Evolutionary conservation across 345 rosid species (phyloP).

Genomic region (Eutrema japonicum): DNA sequence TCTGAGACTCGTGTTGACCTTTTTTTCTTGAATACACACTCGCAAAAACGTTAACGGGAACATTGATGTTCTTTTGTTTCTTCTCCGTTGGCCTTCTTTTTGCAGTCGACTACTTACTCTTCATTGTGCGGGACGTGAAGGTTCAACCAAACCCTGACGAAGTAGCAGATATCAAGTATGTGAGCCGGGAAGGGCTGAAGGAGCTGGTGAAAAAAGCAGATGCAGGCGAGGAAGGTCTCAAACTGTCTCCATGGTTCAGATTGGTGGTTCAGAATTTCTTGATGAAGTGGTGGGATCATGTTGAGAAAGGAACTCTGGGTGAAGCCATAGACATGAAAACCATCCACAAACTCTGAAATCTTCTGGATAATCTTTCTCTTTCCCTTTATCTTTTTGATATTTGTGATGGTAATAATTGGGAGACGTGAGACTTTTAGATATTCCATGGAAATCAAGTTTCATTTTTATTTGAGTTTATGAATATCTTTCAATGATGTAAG

Average conservation of each 20-base stretch:
- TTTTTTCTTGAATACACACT: neutral
- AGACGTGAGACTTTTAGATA: constrained; percentile 1
- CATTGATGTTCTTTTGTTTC: neutral
- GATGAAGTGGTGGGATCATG: constrained; percentile 97
- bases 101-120: constrained; percentile 95
- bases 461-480: neutral
- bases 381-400: neutral
- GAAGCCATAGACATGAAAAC: constrained; percentile 80
- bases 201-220: constrained; percentile 93
- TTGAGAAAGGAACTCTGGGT: constrained; percentile 71
- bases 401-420: constrained; percentile 29
- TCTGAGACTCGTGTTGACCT: neutral
- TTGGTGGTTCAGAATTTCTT: constrained; percentile 91
- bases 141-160: constrained; percentile 89
- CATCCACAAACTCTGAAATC: constrained; percentile 66
- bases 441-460: constrained; percentile 13
- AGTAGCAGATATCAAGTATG: constrained; percentile 81
- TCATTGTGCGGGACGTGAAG: constrained; percentile 79
- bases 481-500: neutral
- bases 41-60: neutral
- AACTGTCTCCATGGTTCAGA: constrained; percentile 97
- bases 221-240: constrained; percentile 87
- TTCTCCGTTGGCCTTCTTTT: neutral
- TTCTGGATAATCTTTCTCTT: constrained; percentile 4
- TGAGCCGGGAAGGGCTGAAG: constrained; percentile 73